Conservation (phyloP, 2,329 filamentous ascomycete species). For the Ascochyta fabae region DNA sequence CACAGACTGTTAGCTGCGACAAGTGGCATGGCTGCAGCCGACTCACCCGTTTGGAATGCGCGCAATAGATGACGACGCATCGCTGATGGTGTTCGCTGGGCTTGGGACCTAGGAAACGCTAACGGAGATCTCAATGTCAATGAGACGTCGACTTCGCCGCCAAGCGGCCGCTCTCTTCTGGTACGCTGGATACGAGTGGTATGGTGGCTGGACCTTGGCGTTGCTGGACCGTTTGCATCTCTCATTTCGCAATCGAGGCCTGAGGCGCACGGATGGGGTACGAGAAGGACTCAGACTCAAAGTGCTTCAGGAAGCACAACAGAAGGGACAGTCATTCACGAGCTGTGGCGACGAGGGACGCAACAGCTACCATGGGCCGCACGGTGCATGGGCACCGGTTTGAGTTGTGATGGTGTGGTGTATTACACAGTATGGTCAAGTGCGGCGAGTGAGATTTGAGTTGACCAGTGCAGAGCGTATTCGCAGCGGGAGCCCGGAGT, state of each 20-base stretch:
- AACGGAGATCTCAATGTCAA: constrained; percentile 14
- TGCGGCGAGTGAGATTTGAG: constrained; percentile 9
- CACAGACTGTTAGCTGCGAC: neutral
- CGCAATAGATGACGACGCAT: constrained; percentile 21
- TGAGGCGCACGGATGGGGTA: constrained; percentile 10
- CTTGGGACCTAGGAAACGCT: constrained; percentile 13
- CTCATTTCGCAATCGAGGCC: neutral
- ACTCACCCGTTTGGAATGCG: constrained; percentile 8
- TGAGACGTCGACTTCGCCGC: constrained; percentile 3
- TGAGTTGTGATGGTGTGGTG: neutral
- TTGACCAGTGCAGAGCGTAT: constrained; percentile 10
- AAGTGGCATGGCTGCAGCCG: constrained; percentile 6
- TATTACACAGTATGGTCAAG: neutral
- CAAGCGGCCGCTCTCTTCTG: neutral
- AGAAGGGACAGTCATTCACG: constrained; percentile 5
- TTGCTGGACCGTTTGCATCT: constrained; percentile 3
- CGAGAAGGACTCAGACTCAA: constrained; percentile 1
- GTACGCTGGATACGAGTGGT: neutral
- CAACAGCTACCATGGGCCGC: neutral
- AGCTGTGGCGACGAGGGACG: constrained; percentile 2
- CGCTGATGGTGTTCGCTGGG: neutral
- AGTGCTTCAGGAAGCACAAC: constrained; percentile 3
- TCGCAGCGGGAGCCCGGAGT: constrained; percentile 13
- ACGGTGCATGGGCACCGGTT: neutral
- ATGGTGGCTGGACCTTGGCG: neutral